Percentiles rank a stretch among this genome's conserved stretches.
phyloP scores from a whole-genome alignment of 2,329 filamentous ascomycete genomes.

The Aspergillus candidus region DNA sequence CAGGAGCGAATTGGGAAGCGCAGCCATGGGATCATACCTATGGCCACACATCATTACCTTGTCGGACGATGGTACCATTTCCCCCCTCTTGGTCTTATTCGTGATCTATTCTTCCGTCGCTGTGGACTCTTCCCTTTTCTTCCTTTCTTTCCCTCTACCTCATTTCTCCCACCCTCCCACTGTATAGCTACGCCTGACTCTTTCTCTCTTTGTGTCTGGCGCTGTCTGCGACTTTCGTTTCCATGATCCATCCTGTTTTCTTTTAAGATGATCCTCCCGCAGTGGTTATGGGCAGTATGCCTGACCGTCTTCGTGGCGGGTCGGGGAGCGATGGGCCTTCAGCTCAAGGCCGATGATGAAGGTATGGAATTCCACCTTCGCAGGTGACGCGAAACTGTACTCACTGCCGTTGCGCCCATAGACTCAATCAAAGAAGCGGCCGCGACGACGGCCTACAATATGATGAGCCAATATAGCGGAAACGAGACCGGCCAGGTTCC shows the following conservation, averaged over 20 bases:
- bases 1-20: no score
- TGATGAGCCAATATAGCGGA: conserved; percentile 35
- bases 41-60: no score
- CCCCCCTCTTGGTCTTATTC: no score
- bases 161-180: no score
- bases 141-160: no score
- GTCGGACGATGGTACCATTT: no score
- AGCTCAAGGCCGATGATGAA: conserved; percentile 18
- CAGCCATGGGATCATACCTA: no score
- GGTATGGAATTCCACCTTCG: conserved; percentile 5
- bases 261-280: neutral
- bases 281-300: conserved; percentile 5
- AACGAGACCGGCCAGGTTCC: conserved; percentile 35
- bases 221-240: no score
- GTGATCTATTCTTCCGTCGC: neutral
- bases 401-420: neutral
- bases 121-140: neutral
- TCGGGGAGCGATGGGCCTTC: conserved; percentile 10
- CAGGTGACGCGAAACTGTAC: neutral
- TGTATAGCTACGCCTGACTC: no score
- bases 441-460: conserved; percentile 32
- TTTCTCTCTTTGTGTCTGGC: no score
- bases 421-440: conserved; percentile 32
- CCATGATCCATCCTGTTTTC: no score
- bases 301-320: conserved; percentile 8